A percentile compares a stretch with the other conserved stretches of the same genome.
Evolutionary conservation across 192 early-diverging fungal species (phyloP).

Genomic region (Coemansia furcata): DNA sequence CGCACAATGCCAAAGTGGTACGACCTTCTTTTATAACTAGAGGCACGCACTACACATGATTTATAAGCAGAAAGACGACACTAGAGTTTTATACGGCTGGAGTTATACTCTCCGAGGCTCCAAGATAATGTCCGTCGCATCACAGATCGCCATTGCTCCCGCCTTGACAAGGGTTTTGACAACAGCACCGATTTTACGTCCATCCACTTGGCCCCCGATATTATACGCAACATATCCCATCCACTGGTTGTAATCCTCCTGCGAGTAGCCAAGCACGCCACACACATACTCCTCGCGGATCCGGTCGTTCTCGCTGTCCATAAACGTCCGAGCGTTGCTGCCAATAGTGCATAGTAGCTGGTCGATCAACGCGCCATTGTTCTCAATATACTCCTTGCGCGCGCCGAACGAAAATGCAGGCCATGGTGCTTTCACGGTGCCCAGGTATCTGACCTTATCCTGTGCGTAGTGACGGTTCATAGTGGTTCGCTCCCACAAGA

Average conservation of each 20-base stretch:
- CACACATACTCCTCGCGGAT: slow-evolving; percentile 23
- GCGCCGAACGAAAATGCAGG: slow-evolving; percentile 81
- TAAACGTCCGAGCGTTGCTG: slow-evolving; percentile 4
- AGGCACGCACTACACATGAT: neutral
- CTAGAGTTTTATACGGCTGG: neutral
- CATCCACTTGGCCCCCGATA: slow-evolving; percentile 18
- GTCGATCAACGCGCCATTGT: slow-evolving; percentile 2
- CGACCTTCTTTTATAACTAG: neutral
- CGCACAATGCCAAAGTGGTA: neutral
- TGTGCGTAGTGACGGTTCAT: slow-evolving; percentile 81
- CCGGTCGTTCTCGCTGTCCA: neutral
- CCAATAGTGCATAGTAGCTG: slow-evolving; percentile 9
- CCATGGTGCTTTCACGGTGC: slow-evolving; percentile 84
- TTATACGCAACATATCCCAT: slow-evolving; percentile 33
- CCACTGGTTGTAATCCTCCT: slow-evolving; percentile 28
- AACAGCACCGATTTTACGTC: slow-evolving; percentile 8
- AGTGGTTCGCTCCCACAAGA: slow-evolving; percentile 91
- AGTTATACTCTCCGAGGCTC: neutral
- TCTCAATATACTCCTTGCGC: slow-evolving; percentile 12
- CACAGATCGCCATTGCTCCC: slow-evolving; percentile 13
- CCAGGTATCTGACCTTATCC: slow-evolving; percentile 66
- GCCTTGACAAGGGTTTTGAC: slow-evolving; percentile 21
- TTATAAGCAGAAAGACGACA: neutral
- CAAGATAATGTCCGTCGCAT: slow-evolving; percentile 16
- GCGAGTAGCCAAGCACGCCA: slow-evolving; percentile 24